These are phyloP conservation scores for Irpex sp. DNA, from an alignment of 1,284 basidiomycete species.

Conservation along the genomic window DNA sequence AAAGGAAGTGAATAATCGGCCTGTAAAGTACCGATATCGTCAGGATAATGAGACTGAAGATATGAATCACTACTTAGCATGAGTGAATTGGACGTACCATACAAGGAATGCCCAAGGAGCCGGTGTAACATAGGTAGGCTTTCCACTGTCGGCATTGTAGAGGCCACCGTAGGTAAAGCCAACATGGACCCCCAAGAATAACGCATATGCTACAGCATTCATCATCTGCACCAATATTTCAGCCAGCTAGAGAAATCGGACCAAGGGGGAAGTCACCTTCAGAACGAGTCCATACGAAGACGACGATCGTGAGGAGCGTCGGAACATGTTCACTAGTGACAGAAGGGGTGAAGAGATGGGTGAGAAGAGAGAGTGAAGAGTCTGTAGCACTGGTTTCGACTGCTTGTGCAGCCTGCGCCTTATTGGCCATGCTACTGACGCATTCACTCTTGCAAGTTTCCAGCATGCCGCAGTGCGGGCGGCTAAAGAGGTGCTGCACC, in stretches of 20 bases:
- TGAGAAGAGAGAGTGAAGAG: too few species aligned
- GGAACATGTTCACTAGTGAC: too few species aligned
- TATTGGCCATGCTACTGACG: too few species aligned
- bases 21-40: conserved; percentile 28
- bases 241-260: too few species aligned
- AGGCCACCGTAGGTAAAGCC: conserved; percentile 78
- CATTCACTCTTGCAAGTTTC: too few species aligned
- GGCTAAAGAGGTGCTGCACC: too few species aligned
- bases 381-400: too few species aligned
- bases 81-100: conserved; percentile 44
- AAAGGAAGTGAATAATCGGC: conserved; percentile 82
- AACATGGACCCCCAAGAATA: conserved; percentile 86
- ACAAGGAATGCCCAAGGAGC: conserved; percentile 85
- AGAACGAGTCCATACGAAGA: conserved; percentile 58
- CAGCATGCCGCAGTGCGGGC: too few species aligned
- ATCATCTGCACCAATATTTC: conserved; percentile 43
- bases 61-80: conserved; percentile 13
- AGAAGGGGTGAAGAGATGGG: too few species aligned
- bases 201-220: conserved; percentile 76
- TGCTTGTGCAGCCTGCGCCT: too few species aligned
- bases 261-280: conserved; percentile 46
- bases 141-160: conserved; percentile 64
- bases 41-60: conserved; percentile 8
- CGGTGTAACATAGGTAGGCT: conserved; percentile 88
- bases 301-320: too few species aligned